Base-by-base conservation (phyloP, 108 stramenopile species). In the Mediolabrus comicus region DNA sequence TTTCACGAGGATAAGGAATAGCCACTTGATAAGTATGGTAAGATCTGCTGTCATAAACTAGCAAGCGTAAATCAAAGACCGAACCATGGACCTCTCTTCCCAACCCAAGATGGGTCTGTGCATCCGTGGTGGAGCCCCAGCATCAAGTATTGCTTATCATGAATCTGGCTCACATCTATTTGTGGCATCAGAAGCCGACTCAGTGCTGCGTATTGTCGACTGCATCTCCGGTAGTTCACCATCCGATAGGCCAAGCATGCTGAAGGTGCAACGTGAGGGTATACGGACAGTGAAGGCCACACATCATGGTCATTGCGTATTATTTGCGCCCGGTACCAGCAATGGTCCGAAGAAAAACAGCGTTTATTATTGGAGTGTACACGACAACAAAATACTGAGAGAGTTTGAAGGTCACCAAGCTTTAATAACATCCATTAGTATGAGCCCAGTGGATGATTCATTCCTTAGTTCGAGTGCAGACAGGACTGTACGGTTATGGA, bases 311-410 rank as follows among this genome's bases (percentile, higher is more conserved):
- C 74, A 87, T n/a, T 87, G 87, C 60, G 81, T 94, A 0, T 63
- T 76, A 52, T 91, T 53, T 71, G 82, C 63, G 53, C 86, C 26
- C 77, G 85, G 77, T 52, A 46, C 67, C 34, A 35, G 53, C 51
- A 33, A 53, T 34, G 54, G 53, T 43, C 59, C 66, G 68, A 75
- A 59, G 70, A 75, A 35, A 17, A 32, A 80, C 74, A 38, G 75
- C 10, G 59, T 86, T 13, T 60, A 82, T 49, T 94, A 94, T 53
- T 75, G 78, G 59, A 88, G 87, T 25, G 33, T 90, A 10, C 77
- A 90, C 38, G 93, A 94, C 41, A 94, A 94, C 70, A 94, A 91
- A 61, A 87, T 91, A 33, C 49, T 94, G 58, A 65, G 93, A 2
- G 84, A 91, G 59, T 94, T 91, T 64, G 81, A 79, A 12, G 94